These are phyloP conservation scores for Jatropha podagrica DNA, from an alignment of 441 rosid species.

Conservation along the genomic window DNA sequence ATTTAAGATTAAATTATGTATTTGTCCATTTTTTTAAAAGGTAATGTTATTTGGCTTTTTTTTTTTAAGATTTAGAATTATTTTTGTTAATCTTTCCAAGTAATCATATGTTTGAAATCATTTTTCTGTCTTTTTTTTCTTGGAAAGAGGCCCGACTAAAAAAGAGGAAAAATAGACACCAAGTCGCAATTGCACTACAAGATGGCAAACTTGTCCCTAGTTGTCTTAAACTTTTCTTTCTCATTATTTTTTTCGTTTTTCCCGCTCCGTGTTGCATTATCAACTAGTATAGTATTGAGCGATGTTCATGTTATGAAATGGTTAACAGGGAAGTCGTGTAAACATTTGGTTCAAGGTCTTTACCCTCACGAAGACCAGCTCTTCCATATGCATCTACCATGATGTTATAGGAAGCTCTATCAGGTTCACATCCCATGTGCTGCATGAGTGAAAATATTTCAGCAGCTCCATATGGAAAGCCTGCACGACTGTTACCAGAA, in stretches of 20 bases:
- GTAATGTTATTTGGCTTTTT: neutral
- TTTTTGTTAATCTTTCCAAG: neutral
- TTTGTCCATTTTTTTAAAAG: neutral
- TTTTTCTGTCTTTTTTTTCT: neutral
- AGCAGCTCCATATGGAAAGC: slow-evolving; percentile 85
- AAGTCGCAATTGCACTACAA: neutral
- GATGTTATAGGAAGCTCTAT: slow-evolving; percentile 86
- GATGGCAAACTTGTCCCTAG: neutral
- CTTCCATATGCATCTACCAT: slow-evolving; percentile 94
- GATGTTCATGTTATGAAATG: neutral
- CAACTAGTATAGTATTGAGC: neutral
- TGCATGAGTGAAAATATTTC: slow-evolving; percentile 93
- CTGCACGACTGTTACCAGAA: slow-evolving; percentile 71
- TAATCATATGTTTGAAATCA: neutral
- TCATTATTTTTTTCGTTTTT: neutral
- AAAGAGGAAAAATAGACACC: neutral
- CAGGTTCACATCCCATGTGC: slow-evolving; percentile 93
- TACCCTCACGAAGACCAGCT: slow-evolving; percentile 82
- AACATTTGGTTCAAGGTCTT: slow-evolving; percentile 14
- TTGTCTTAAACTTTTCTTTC: neutral
- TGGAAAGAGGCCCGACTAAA: neutral
- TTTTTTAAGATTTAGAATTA: neutral
- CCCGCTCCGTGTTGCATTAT: neutral
- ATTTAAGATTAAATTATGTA: no score
- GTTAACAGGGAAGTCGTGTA: neutral